phyloP scores from a whole-genome alignment of 768 basidiomycete genomes.

The Gelatoporia subvermispora region DNA sequence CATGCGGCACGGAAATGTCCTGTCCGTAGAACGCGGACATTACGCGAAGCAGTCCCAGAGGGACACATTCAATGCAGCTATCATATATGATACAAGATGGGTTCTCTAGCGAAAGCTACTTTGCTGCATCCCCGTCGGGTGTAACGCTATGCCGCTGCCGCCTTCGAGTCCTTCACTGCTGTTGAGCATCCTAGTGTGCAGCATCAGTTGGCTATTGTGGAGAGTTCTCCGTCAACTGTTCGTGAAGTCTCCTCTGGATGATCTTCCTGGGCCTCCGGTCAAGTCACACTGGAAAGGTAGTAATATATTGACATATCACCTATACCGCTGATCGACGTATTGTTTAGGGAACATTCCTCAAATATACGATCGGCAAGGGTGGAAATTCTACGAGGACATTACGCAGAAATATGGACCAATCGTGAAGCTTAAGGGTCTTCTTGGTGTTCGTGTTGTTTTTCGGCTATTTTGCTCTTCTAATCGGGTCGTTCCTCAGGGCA shows the following conservation, averaged over 20 bases:
- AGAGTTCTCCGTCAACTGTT: constrained; percentile 3
- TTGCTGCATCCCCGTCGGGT: too few species aligned
- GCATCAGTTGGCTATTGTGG: neutral
- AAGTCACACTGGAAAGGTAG: constrained; percentile 9
- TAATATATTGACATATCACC: neutral
- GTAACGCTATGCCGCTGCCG: too few species aligned
- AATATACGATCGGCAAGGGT: constrained; percentile 1
- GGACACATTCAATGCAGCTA: too few species aligned
- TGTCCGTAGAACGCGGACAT: too few species aligned
- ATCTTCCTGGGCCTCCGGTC: constrained; percentile 13
- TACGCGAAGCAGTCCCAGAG: too few species aligned
- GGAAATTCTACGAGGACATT: constrained; percentile 4
- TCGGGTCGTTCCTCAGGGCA: constrained; percentile 15
- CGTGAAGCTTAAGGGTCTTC: neutral
- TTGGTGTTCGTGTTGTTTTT: neutral
- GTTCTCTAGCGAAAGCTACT: too few species aligned
- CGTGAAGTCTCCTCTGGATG: constrained; percentile 10
- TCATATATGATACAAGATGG: too few species aligned
- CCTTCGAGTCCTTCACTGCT: too few species aligned
- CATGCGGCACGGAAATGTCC: too few species aligned
- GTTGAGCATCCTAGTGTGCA: too few species aligned
- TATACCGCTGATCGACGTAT: neutral
- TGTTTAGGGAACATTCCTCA: constrained; percentile 6
- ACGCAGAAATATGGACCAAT: neutral
- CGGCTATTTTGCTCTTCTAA: too few species aligned